Evolutionary conservation across 1,284 basidiomycete genomes (phyloP).

Genomic region (Naganishia sp.): DNA sequence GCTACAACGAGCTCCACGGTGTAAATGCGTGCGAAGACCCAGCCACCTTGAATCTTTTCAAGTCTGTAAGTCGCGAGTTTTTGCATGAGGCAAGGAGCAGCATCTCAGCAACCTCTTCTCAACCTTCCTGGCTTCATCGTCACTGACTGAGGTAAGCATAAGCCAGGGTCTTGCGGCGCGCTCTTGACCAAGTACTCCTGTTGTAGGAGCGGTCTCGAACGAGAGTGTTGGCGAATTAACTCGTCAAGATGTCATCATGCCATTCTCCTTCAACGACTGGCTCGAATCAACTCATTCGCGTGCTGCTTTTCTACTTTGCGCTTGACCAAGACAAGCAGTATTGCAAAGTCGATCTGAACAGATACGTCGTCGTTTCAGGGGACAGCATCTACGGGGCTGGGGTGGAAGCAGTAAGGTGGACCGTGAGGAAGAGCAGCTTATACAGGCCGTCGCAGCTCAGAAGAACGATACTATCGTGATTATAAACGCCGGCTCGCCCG

Average conservation of each 20-base stretch:
- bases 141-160: slow-evolving; percentile 42
- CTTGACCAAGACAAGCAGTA: slow-evolving; percentile 64
- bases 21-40: slow-evolving; percentile 64
- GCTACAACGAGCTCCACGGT: slow-evolving; percentile 61
- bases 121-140: slow-evolving; percentile 42
- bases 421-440: slow-evolving; percentile 61
- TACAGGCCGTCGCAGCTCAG: slow-evolving; percentile 64
- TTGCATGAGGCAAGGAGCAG: slow-evolving; percentile 26
- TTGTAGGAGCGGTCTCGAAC: slow-evolving; percentile 61
- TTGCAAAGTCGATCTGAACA: slow-evolving; percentile 56
- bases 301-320: slow-evolving; percentile 66
- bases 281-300: slow-evolving; percentile 65
- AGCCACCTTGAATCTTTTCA: slow-evolving; percentile 17
- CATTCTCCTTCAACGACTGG: slow-evolving; percentile 8
- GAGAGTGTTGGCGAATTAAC: slow-evolving; percentile 53
- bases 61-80: slow-evolving; percentile 9
- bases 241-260: slow-evolving; percentile 18
- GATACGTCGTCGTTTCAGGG: too few species aligned
- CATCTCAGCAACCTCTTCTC: slow-evolving; percentile 15
- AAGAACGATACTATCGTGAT: slow-evolving; percentile 83
- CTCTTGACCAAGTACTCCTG: slow-evolving; percentile 71
- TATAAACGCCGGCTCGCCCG: slow-evolving; percentile 72
- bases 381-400: slow-evolving; percentile 37
- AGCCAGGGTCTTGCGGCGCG: slow-evolving; percentile 53
- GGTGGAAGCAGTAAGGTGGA: slow-evolving; percentile 30